These are phyloP conservation scores for Nakazawaea wyomingensis DNA, from an alignment of 805 yeast genomes.

Conservation along the genomic window DNA sequence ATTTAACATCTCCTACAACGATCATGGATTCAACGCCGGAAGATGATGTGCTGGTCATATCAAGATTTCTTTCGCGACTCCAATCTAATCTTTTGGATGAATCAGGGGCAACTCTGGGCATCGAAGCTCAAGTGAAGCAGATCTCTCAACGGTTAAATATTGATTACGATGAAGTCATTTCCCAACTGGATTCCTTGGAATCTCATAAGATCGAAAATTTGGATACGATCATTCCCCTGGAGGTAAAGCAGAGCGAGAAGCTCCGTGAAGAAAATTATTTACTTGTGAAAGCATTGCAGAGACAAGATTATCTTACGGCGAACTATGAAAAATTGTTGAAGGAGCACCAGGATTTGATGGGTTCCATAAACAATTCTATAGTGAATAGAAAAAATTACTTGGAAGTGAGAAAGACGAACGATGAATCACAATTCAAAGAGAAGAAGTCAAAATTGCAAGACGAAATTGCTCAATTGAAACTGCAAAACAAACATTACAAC, in stretches of 20 bases:
- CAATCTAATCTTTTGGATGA: slow-evolving; percentile 2
- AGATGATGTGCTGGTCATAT: slow-evolving; percentile 12
- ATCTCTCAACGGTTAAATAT: neutral
- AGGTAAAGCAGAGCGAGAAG: neutral
- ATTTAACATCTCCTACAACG: too few species aligned
- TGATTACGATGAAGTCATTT: neutral
- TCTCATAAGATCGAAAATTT: neutral
- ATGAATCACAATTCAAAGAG: neutral
- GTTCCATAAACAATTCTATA: slow-evolving; percentile 9
- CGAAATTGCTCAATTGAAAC: neutral
- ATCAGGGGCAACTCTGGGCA: neutral
- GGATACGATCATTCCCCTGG: neutral
- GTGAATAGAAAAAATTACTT: slow-evolving; percentile 6
- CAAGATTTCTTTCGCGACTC: slow-evolving; percentile 2
- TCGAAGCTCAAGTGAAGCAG: slow-evolving; percentile 2
- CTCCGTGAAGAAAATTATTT: slow-evolving; percentile 2
- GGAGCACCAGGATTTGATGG: slow-evolving; percentile 11
- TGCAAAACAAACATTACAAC: neutral
- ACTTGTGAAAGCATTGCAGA: slow-evolving; percentile 4
- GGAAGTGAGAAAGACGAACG: slow-evolving; percentile 1
- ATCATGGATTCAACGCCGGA: slow-evolving; percentile 13
- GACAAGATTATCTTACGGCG: slow-evolving; percentile 5
- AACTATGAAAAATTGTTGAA: slow-evolving; percentile 7
- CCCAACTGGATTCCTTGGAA: neutral
- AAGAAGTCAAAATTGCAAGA: neutral